Evolutionary conservation across 1,284 basidiomycete species (phyloP), one percentile per base, ranked within the genome.

Genomic region (Sanguinoderma infundibulare): DNA sequence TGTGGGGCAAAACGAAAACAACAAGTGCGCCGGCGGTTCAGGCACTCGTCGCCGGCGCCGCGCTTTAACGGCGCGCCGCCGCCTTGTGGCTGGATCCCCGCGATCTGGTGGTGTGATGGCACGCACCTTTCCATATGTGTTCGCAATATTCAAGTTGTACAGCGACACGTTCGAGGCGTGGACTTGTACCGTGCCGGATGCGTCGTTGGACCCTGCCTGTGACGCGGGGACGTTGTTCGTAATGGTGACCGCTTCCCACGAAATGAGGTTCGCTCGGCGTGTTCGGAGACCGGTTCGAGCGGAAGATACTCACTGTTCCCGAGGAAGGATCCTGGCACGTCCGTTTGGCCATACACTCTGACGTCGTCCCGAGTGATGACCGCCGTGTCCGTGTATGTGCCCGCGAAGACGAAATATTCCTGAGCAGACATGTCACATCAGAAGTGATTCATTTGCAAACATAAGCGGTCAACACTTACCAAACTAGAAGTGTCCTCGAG

Each of bases 71-170:
- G 32, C 49, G 49, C 49, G 39, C 24, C 49, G n/a, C n/a, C n/a
- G n/a, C n/a, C n/a, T n/a, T n/a, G n/a, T n/a, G n/a, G n/a, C n/a
- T n/a, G n/a, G n/a, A n/a, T 34, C 57, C 32, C 60, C 63, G 57
- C 60, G 54, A 64, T 63, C 46, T 5, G 8, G 24, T 8, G 28
- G 20, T 39, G 26, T 14, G 7, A n/a, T 15, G 24, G 34, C 34
- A 46, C 60, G 47, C 39, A 64, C 82, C 15, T 72, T 64, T 1
- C 84, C 85, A 61, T 78, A 83, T 0, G 79, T 82, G 67, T 86
- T 86, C 55, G 78, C 78, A 36, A 86, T 78, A 63, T 86, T 80
- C 44, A 86, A 75, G 59, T 86, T 85, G 70, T 85, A 86, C 74
- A 86, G 75, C 51, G 74, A 75, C 63, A 85, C 83, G 60, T 82